These are phyloP conservation scores for Xylariales sp. DNA, from an alignment of 2,329 filamentous ascomycete genomes.

Conservation along the genomic window DNA sequence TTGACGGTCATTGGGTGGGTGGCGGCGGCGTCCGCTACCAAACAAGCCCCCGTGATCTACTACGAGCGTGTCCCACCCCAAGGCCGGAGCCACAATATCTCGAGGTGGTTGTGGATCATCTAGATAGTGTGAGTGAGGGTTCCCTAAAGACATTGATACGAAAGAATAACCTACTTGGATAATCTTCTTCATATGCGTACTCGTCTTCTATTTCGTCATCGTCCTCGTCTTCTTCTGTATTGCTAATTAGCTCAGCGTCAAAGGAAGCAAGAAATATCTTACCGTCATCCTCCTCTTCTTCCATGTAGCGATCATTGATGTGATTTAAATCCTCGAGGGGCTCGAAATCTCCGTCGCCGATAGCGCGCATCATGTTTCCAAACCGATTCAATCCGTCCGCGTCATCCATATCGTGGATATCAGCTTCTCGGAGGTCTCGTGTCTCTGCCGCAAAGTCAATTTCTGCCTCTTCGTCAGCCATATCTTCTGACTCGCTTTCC, in stretches of 20 bases:
- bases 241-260: slow-evolving; percentile 42
- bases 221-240: slow-evolving; percentile 66
- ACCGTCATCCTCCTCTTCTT: slow-evolving; percentile 70
- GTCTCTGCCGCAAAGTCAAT: slow-evolving; percentile 65
- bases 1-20: slow-evolving; percentile 66
- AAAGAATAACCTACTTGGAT: slow-evolving; percentile 61
- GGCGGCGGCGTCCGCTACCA: slow-evolving; percentile 60
- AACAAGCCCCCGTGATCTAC: slow-evolving; percentile 59
- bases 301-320: slow-evolving; percentile 64
- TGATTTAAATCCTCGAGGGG: slow-evolving; percentile 63
- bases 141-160: neutral
- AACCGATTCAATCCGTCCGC: slow-evolving; percentile 55
- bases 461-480: slow-evolving; percentile 67
- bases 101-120: slow-evolving; percentile 58
- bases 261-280: slow-evolving; percentile 41
- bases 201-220: slow-evolving; percentile 77
- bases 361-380: slow-evolving; percentile 66
- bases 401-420: slow-evolving; percentile 60
- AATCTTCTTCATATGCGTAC: slow-evolving; percentile 70
- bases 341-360: slow-evolving; percentile 64
- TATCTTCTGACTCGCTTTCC: slow-evolving; percentile 70
- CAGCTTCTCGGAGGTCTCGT: slow-evolving; percentile 66
- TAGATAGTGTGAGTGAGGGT: slow-evolving; percentile 30
- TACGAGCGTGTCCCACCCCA: slow-evolving; percentile 69
- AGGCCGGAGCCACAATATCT: slow-evolving; percentile 56